Evolutionary conservation across 805 yeast genomes (phyloP).

Genomic region (Yamadazyma laniorum): DNA sequence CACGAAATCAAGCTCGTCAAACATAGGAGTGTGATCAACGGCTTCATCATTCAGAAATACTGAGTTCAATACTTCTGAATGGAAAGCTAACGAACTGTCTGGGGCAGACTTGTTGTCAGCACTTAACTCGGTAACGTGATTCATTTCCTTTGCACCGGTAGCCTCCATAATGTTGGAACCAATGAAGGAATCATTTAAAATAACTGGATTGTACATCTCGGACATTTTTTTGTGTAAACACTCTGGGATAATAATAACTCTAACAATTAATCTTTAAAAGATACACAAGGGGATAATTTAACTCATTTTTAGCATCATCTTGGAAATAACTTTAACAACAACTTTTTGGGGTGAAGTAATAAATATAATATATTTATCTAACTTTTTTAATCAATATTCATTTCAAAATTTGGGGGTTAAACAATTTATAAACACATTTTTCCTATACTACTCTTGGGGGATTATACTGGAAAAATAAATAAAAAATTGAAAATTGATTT

Average conservation of each 20-base stretch:
- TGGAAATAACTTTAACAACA: constrained; percentile 6
- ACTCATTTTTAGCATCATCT: constrained; percentile 11
- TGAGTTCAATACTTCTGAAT: constrained; percentile 50
- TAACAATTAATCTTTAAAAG: constrained; percentile 7
- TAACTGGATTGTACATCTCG: constrained; percentile 16
- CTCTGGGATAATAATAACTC: not conserved
- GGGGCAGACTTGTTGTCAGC: constrained; percentile 1
- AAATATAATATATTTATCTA: constrained; percentile 6
- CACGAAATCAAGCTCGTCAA: constrained; percentile 50
- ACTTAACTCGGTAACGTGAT: constrained; percentile 3
- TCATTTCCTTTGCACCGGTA: constrained; percentile 3
- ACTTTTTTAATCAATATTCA: constrained; percentile 3
- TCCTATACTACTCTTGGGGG: constrained; percentile 2
- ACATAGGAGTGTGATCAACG: constrained; percentile 55
- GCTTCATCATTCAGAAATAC: constrained; percentile 43
- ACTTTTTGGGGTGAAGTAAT: constrained; percentile 7
- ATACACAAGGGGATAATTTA: constrained; percentile 6
- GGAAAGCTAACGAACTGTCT: constrained; percentile 51
- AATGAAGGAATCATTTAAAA: constrained; percentile 17
- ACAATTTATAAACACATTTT: constrained; percentile 12
- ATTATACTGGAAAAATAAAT: constrained; percentile 1
- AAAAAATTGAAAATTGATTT: constrained; percentile 4
- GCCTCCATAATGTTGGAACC: constrained; percentile 9
- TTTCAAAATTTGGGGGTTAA: not conserved
- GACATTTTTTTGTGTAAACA: not conserved